These are phyloP conservation scores for Starmerella sirachaensis DNA, from an alignment of 805 yeast genomes.

Conservation along the genomic window DNA sequence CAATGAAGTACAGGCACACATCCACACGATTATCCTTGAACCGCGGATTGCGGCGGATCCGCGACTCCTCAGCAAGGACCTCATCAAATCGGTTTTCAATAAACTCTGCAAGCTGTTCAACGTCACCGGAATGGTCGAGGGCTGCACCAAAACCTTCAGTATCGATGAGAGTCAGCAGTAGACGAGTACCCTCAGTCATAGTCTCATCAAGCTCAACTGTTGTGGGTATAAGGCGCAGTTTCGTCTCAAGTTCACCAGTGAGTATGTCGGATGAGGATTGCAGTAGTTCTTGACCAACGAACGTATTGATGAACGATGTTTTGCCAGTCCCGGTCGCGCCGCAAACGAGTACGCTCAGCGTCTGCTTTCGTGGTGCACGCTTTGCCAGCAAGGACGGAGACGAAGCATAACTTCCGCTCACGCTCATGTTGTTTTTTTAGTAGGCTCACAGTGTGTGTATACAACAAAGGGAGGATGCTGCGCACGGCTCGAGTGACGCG, in stretches of 20 bases:
- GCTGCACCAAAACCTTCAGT: slow-evolving; percentile 71
- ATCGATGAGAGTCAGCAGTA: slow-evolving; percentile 46
- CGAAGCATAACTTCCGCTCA: slow-evolving; percentile 2
- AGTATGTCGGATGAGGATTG: slow-evolving; percentile 3
- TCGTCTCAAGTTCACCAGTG: no score
- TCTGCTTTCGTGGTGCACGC: slow-evolving; percentile 29
- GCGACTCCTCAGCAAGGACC: slow-evolving; percentile 60
- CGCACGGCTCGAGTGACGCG: no score
- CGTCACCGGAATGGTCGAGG: slow-evolving; percentile 46
- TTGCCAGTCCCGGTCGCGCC: slow-evolving; percentile 71
- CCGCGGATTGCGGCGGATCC: slow-evolving; percentile 60
- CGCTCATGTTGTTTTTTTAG: background rate
- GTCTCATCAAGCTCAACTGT: slow-evolving; percentile 41
- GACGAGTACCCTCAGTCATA: slow-evolving; percentile 30
- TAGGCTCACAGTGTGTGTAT: no score
- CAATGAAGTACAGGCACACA: slow-evolving; percentile 64
- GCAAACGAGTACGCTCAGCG: slow-evolving; percentile 54
- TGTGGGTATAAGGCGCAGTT: slow-evolving; percentile 16
- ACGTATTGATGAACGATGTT: slow-evolving; percentile 56
- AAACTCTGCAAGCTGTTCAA: slow-evolving; percentile 41
- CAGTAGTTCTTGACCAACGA: slow-evolving; percentile 25
- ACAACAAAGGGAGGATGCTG: no score
- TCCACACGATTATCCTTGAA: slow-evolving; percentile 65
- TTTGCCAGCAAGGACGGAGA: slow-evolving; percentile 35
- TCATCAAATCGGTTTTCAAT: slow-evolving; percentile 59